Evolutionary conservation across 2,329 filamentous ascomycete species (phyloP).

Genomic region (Ciborinia camelliae): DNA sequence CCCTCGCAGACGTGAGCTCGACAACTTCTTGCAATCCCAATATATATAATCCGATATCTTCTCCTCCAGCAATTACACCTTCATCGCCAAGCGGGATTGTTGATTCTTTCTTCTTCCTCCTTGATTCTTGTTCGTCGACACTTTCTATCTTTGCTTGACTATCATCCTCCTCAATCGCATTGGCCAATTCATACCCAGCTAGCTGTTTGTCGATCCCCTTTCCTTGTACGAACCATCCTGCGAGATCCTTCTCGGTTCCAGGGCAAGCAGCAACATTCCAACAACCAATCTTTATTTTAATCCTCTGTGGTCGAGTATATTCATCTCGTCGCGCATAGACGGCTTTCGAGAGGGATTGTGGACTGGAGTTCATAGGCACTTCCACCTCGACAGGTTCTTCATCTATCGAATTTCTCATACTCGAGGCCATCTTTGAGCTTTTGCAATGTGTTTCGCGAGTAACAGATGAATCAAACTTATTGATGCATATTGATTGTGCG

Average conservation of each 20-base stretch:
- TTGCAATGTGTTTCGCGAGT: neutral
- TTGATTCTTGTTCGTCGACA: slow-evolving; percentile 47
- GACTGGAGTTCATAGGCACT: slow-evolving; percentile 40
- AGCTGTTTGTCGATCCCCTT: slow-evolving; percentile 65
- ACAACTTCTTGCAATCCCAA: slow-evolving; percentile 91
- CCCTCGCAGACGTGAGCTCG: slow-evolving; percentile 74
- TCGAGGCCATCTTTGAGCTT: slow-evolving; percentile 21
- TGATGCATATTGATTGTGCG: slow-evolving; percentile 19
- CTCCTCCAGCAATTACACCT: slow-evolving; percentile 49
- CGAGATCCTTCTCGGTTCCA: slow-evolving; percentile 83
- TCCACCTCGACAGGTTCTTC: slow-evolving; percentile 18
- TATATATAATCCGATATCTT: slow-evolving; percentile 83
- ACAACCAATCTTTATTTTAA: slow-evolving; percentile 84
- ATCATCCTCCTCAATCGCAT: slow-evolving; percentile 38
- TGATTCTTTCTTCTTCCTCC: slow-evolving; percentile 41
- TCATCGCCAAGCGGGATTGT: slow-evolving; percentile 45
- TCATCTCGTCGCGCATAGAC: slow-evolving; percentile 73
- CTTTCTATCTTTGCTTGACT: slow-evolving; percentile 42
- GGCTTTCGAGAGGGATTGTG: slow-evolving; percentile 58
- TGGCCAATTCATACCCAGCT: slow-evolving; percentile 49
- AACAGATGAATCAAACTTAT: neutral
- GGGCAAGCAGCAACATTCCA: slow-evolving; percentile 92
- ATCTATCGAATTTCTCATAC: slow-evolving; percentile 24
- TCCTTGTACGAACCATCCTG: slow-evolving; percentile 80
- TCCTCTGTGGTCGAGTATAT: slow-evolving; percentile 69